Base-by-base conservation (phyloP, 2,329 filamentous ascomycete species). In the Cryphonectria nitschkei region DNA sequence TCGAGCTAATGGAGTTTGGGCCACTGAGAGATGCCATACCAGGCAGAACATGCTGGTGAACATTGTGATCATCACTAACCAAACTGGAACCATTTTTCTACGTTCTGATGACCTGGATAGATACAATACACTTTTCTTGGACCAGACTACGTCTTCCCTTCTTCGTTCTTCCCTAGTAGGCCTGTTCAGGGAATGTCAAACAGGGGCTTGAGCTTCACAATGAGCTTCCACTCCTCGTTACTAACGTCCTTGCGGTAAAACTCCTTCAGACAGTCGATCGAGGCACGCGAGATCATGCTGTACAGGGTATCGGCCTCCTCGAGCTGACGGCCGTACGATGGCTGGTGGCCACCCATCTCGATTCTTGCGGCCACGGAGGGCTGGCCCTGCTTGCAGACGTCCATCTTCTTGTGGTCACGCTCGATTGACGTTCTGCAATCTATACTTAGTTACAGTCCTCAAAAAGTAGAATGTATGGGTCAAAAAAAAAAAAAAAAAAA, bases 321-420 rank as follows among this genome's bases (percentile, higher is more conserved):
- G 66, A 99, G 88, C 74, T 99, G 96, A 73, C 96, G 92, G 71
- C 96, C 96, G 79, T 99, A 99, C 71, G 92, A 89, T 22, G 96
- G 97, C 84, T 99, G 96, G 80, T 95, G 93, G 71, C 91, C 84
- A 68, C 94, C 95, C 89, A 91, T 91, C 84, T 99, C 97, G 77
- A 99, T 97, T 87, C 99, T 99, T 85, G 99, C 87, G 29, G 96
- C 96, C 13, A 99, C 97, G 1, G 94, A 97, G n/a, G 97, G 96
- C 79, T 97, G 93, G 67, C 95, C 95, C 84, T 94, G 95, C 83
- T 99, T 99, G 85, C 94, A 97, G 70, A 97, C 87, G 13, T 87
- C 88, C 75, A 99, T 91, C 74, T 96, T 90, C 85, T 99, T 99
- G 88, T 99, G 96, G 76, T 99, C 97, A 79, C 97, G 92, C 82